phyloP scores from a whole-genome alignment of 176 grass and related monocot genomes.

The Cenchrus purpureus region DNA sequence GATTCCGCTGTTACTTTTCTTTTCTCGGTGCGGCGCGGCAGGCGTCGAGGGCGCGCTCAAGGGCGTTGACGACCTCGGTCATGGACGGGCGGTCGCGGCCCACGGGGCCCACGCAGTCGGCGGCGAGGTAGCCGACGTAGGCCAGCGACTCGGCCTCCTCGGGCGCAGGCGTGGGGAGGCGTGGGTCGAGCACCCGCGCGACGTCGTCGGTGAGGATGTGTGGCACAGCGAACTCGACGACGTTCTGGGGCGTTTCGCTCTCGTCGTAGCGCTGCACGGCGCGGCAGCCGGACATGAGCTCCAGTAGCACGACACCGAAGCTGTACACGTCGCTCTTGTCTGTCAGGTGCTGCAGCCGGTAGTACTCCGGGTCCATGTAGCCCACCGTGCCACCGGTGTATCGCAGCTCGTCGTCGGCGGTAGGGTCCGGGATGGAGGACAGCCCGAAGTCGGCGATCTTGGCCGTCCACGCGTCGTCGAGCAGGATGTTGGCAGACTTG shows the following conservation, averaged over 20 bases:
- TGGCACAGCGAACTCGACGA: slow-evolving; percentile 74
- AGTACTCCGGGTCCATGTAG: slow-evolving; percentile 99
- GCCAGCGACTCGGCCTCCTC: slow-evolving; percentile 83
- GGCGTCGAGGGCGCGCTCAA: slow-evolving; percentile 61
- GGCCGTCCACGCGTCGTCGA: slow-evolving; percentile 68
- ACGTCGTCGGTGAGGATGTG: slow-evolving; percentile 54
- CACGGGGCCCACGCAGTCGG: slow-evolving; percentile 61
- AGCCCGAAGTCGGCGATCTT: slow-evolving; percentile 92
- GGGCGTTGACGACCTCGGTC: slow-evolving; percentile 78
- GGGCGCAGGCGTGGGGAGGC: slow-evolving; percentile 77
- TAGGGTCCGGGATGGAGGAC: slow-evolving; percentile 56
- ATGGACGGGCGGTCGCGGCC: slow-evolving; percentile 76
- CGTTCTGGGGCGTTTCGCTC: slow-evolving; percentile 57
- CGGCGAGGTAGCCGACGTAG: slow-evolving; percentile 74
- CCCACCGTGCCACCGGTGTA: slow-evolving; percentile 74
- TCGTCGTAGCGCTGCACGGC: slow-evolving; percentile 56
- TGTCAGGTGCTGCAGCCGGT: slow-evolving; percentile 83
- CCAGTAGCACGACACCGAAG: slow-evolving; percentile 86
- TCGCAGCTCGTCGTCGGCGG: slow-evolving; percentile 26
- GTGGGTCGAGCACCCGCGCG: slow-evolving; percentile 65
- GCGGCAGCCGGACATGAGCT: slow-evolving; percentile 72
- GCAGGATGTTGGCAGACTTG: slow-evolving; percentile 85
- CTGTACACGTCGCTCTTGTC: slow-evolving; percentile 97
- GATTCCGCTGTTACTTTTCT: neutral
- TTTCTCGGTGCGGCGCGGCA: slow-evolving; percentile 26